Evolutionary conservation across 164 flowering plant genomes (phyloP), one percentile per base, ranked within the genome.

Genomic region (Berberis vulgaris): DNA sequence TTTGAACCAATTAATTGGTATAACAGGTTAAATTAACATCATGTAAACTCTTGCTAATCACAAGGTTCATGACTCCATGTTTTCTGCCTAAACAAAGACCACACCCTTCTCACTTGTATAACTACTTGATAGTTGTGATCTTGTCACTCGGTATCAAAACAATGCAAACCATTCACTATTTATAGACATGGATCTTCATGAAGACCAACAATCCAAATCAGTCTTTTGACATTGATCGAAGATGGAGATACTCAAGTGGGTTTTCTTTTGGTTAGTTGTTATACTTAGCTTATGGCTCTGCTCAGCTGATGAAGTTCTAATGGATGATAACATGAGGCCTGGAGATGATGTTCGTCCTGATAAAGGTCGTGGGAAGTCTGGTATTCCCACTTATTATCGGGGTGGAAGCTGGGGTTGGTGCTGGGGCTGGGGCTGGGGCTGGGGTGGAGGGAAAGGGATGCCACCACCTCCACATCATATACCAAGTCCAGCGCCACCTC

Each of bases 191-290:
- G 7, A 11, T 47, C 7, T 2, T 11, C 50, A 47, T 47, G 3
- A 7, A 47, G 7, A 26, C 26, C 26, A 26, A 11, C 50, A 47
- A 47, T 47, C 1, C 50, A 2, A 7, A 47, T 1, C 10, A 1
- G 3, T 7, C 50, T 47, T 26, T 26, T 26, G 26, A 26, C 26
- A 26, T 26, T 26, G 26, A 26, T 26, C 26, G 50, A 59, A 44
- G 41, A 67, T 67, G 74, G 62, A 65, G 11, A 7, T 62, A 54
- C 55, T 9, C 47, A 63, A 59, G 26, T 67, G 61, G 52, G 13
- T 39, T 49, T 60, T 3, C n/a, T n/a, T 55, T 1, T 0, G 43
- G 9, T 49, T 64, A n/a, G 5, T 68, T 55, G 53, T 62, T 42
- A 26, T 64, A n/a, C 45, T 69, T 43, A 58, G 58, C 55, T 45